Base-by-base conservation (phyloP, 2,329 filamentous ascomycete genomes). In the Diaporthe humulicola region DNA sequence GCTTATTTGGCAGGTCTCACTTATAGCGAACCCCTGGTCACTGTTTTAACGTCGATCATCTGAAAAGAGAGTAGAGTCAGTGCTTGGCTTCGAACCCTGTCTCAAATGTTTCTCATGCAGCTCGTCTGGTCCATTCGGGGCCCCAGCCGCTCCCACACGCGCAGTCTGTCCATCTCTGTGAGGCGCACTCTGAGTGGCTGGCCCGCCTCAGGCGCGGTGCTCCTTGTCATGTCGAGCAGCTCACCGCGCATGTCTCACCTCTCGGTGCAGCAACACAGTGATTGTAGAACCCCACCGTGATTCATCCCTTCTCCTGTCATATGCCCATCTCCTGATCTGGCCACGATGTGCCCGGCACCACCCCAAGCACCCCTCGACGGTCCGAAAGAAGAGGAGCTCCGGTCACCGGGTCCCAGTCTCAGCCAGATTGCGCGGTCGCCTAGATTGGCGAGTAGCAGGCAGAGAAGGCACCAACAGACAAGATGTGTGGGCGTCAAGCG, bases 391-490 rank as follows among this genome's bases (percentile, higher is more conserved):
- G 33, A 66, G 45, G 57, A 42, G 60, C 40, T 42, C 30, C 48
- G 25, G 36, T 30, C 25, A 61, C 33, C 57, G 48, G 45, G 6
- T 45, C 8, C 42, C 52, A 30, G 69, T 75, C 74, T 70, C 71
- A 42, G 40, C 36, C 36, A 73, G 36, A 75, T 58, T 75, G 71
- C 50, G 19, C 33, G 25, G 74, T 74, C 74, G 74, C 71, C 71
- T 74, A 71, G 71, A 54, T 73, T 33, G 71, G 71, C 74, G 71
- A 75, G 74, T 75, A 73, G 50, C 48, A 60, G 57, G 15, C 30
- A 30, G 71, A 58, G 74, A 58, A 25, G n/a, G 54, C 12, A 56
- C 66, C 25, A 36, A 54, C 56, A 28, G 48, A 8, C 48, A 28
- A 70, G 61, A 73, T 40, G 64, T 48, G 22, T 60, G 22, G 45